Evolutionary conservation across 2,329 filamentous ascomycete genomes (phyloP), one percentile per base, ranked within the genome.

Genomic region (Blumeriella jaapii): DNA sequence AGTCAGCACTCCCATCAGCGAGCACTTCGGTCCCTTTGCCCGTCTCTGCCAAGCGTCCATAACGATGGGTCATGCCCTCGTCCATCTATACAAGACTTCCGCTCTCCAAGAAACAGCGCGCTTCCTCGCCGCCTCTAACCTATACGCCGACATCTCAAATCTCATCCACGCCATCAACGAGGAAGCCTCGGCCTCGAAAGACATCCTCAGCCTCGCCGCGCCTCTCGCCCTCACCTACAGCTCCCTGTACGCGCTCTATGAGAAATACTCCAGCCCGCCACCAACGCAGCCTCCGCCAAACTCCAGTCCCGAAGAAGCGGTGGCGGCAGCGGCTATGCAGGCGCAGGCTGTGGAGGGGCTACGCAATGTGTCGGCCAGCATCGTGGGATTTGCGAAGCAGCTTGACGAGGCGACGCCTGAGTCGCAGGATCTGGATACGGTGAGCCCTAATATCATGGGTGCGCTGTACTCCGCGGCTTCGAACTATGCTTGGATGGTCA

Each of bases 21-120:
- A 67, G 6, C 47, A 64, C 6, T 48, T 65, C 36, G 59, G 62
- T 13, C 57, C 69, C 25, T 74, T 69, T 54, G 64, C 66, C 4
- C 63, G 68, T 38, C 59, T 74, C 26, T 61, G 58, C 34, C 60
- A 64, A 48, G 52, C 54, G 13, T 54, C 52, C 13, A 47, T 59
- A 13, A 50, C 61, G 30, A 32, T 60, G 14, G 55, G 54, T 24
- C 51, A 53, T 37, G 52, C 57, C n/a, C 44, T 60, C 7, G 32
- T 31, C 5, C 56, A 62, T 43, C 44, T 54, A 34, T 46, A 51
- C 13, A 45, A 32, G 3, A 43, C 47, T 10, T 34, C 35, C 4
- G 18, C 40, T n/a, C 27, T 37, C 3, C 39, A 44, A 14, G 52
- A 54, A 34, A 43, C 38, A 22, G 33, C 36, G 5, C 41, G 38